A percentile compares a stretch with the other conserved stretches of the same genome.
These are phyloP conservation scores for Rhizophagus clarus DNA, from an alignment of 192 early-diverging fungal species.

Conservation along the genomic window DNA sequence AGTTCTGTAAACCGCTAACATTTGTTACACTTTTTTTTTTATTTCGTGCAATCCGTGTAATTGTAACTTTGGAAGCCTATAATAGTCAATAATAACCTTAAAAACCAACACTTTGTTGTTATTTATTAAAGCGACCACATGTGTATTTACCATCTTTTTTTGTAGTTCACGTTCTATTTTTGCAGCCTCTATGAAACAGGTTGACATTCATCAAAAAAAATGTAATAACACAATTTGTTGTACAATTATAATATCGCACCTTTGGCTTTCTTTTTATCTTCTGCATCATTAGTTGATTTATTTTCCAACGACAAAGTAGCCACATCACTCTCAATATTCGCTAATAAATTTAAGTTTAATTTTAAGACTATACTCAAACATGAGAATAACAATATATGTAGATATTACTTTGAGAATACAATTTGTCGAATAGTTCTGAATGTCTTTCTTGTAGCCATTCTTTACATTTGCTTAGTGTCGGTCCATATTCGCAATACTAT, in stretches of 20 bases:
- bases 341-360: slow-evolving; percentile 32
- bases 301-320: slow-evolving; percentile 33
- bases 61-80: slow-evolving; percentile 3
- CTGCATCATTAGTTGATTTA: slow-evolving; percentile 29
- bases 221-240: not conserved
- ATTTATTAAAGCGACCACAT: not conserved
- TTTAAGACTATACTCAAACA: not conserved
- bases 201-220: not conserved
- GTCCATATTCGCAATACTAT: slow-evolving; percentile 92
- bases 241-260: slow-evolving; percentile 28
- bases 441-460: slow-evolving; percentile 69
- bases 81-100: slow-evolving; percentile 2
- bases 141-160: slow-evolving; percentile 67
- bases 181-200: slow-evolving; percentile 56
- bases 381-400: not conserved
- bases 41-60: slow-evolving; percentile 80
- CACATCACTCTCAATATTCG: slow-evolving; percentile 38
- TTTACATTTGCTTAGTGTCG: slow-evolving; percentile 80
- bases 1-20: slow-evolving; percentile 84
- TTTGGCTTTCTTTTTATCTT: slow-evolving; percentile 52
- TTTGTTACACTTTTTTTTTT: slow-evolving; percentile 91
- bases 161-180: slow-evolving; percentile 74
- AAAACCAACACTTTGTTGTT: not conserved
- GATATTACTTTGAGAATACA: slow-evolving; percentile 50
- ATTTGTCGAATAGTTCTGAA: slow-evolving; percentile 56